phyloP scores from a whole-genome alignment of 257 asterid species.

The Solanum arcanum region DNA sequence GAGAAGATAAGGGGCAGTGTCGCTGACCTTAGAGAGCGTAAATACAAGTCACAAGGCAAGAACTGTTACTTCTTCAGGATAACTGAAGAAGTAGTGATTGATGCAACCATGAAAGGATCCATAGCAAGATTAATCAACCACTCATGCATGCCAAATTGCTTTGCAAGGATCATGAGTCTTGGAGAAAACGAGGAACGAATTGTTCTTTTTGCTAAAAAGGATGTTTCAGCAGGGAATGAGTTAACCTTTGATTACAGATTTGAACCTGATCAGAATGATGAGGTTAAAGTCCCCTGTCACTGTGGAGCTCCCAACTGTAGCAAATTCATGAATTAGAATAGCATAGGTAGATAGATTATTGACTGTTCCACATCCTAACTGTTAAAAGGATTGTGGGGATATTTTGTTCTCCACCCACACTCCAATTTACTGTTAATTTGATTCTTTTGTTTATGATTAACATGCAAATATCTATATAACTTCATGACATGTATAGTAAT shows the following conservation, averaged over 20 bases:
- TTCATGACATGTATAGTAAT: neutral
- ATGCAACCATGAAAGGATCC: constrained; percentile 1
- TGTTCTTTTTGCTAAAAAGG: neutral
- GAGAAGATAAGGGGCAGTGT: neutral
- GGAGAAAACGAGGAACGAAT: neutral
- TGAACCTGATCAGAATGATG: neutral
- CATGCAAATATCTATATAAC: neutral
- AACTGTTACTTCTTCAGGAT: constrained; percentile 1
- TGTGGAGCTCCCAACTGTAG: constrained; percentile 5
- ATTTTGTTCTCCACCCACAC: neutral
- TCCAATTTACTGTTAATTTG: neutral
- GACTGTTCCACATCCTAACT: neutral
- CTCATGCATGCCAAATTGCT: constrained; percentile 1
- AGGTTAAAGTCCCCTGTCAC: neutral
- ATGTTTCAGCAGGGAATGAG: neutral
- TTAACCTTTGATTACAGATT: constrained; percentile 1
- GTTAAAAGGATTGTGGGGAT: neutral
- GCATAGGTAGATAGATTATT: neutral
- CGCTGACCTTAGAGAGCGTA: neutral
- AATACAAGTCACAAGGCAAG: neutral
- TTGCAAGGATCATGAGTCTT: constrained; percentile 1
- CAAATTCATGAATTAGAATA: neutral
- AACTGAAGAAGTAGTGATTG: neutral
- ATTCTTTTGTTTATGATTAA: neutral
- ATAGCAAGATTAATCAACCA: neutral